Percentiles rank a stretch among this genome's conserved stretches.
Evolutionary conservation across 352 stramenopile species (phyloP).

Genomic region (Phytophthora kernoviae): DNA sequence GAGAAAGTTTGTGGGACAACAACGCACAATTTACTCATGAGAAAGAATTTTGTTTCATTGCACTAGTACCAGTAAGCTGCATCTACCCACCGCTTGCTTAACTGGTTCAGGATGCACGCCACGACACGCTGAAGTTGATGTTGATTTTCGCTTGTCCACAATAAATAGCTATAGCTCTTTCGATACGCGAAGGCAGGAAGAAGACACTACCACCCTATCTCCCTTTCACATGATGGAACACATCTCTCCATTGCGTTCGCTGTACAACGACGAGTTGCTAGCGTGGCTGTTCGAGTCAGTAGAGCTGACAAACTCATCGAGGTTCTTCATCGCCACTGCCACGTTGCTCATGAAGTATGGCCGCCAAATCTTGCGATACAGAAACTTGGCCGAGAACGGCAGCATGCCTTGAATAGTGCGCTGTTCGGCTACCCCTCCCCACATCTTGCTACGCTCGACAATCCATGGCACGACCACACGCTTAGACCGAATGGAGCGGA

Average conservation of each 20-base stretch:
- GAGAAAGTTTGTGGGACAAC: background rate
- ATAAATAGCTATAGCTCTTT: constrained; percentile 48
- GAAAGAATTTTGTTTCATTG: constrained; percentile 20
- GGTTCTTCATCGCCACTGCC: constrained; percentile 76
- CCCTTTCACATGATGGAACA: constrained; percentile 40
- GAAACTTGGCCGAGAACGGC: constrained; percentile 75
- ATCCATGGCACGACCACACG: constrained; percentile 87
- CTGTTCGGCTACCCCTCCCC: constrained; percentile 77
- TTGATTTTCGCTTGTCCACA: constrained; percentile 19
- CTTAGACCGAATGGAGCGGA: constrained; percentile 77
- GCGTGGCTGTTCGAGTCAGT: constrained; percentile 25
- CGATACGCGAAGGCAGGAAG: constrained; percentile 8
- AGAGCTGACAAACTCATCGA: constrained; percentile 68
- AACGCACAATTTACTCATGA: background rate
- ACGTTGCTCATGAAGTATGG: constrained; percentile 86
- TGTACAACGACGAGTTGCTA: constrained; percentile 26
- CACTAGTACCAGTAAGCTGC: constrained; percentile 17
- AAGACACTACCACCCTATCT: constrained; percentile 5
- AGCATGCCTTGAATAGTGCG: constrained; percentile 70
- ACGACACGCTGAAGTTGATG: constrained; percentile 24
- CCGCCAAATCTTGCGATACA: constrained; percentile 86
- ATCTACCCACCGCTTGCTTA: constrained; percentile 26
- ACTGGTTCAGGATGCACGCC: constrained; percentile 22
- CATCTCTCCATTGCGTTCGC: constrained; percentile 41
- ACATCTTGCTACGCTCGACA: constrained; percentile 84